These are phyloP conservation scores for Favolaschia claudopus DNA, from an alignment of 768 basidiomycete species.

Conservation along the genomic window DNA sequence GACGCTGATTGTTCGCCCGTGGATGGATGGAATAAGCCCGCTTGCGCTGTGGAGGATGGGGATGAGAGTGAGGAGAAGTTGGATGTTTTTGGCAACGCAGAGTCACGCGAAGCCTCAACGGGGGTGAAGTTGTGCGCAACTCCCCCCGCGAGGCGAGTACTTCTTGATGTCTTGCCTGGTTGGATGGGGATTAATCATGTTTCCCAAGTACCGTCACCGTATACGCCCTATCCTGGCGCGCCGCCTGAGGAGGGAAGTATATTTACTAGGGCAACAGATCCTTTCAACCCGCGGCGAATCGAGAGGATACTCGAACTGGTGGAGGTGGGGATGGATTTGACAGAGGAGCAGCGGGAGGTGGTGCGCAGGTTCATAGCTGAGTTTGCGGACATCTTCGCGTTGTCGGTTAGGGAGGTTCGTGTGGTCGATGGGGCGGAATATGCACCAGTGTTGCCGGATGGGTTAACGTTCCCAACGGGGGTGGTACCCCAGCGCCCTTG, in stretches of 20 bases:
- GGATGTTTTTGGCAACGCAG: not conserved
- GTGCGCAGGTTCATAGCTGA: conserved; percentile 33
- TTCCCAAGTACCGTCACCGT: not conserved
- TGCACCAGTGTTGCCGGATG: conserved; percentile 38
- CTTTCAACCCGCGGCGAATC: conserved; percentile 31
- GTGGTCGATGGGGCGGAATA: conserved; percentile 39
- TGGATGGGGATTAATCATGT: not conserved
- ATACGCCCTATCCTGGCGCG: too few species aligned
- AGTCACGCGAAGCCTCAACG: conserved; percentile 1
- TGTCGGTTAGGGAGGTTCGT: conserved; percentile 44
- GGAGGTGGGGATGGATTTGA: conserved; percentile 38
- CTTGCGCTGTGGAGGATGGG: too few species aligned
- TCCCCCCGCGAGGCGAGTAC: conserved; percentile 16
- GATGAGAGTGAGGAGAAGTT: not conserved
- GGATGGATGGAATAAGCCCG: too few species aligned
- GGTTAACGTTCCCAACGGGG: conserved; percentile 30
- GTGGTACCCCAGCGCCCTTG: conserved; percentile 35
- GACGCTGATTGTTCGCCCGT: not conserved
- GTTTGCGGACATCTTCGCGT: conserved; percentile 48
- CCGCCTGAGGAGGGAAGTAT: conserved; percentile 7
- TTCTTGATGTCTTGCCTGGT: not conserved
- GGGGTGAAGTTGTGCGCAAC: not conserved
- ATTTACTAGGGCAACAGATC: conserved; percentile 31
- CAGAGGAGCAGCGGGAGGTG: conserved; percentile 26
- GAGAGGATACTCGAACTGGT: conserved; percentile 28